phyloP scores from a whole-genome alignment of 306 rosid species.

The Malus fusca region DNA sequence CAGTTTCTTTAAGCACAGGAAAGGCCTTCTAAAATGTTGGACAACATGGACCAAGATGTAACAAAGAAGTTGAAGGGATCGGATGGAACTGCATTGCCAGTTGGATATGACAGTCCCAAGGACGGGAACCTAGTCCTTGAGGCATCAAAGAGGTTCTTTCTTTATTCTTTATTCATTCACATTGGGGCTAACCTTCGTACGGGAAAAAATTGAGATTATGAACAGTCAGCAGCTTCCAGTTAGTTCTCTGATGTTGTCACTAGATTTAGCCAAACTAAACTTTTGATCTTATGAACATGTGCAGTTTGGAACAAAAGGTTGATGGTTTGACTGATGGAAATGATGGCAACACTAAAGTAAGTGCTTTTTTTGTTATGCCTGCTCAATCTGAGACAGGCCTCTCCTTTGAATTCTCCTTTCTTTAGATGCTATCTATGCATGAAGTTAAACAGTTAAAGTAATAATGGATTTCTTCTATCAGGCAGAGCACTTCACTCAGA shows the following conservation, averaged over 20 bases:
- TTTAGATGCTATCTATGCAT: background rate
- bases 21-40: background rate
- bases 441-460: background rate
- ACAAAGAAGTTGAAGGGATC: constrained; percentile 15
- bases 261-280: background rate
- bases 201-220: background rate
- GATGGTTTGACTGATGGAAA: constrained; percentile 9
- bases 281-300: constrained; percentile 1
- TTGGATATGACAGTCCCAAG: constrained; percentile 10
- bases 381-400: background rate
- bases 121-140: background rate
- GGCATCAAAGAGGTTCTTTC: constrained; percentile 8
- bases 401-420: background rate
- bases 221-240: background rate
- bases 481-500: constrained; percentile 12
- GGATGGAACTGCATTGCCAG: constrained; percentile 7
- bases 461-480: background rate
- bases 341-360: constrained; percentile 6
- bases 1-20: background rate
- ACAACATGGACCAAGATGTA: constrained; percentile 19
- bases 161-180: background rate
- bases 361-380: background rate
- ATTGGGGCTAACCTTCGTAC: background rate
- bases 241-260: background rate
- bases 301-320: background rate